These are phyloP conservation scores for Sphaerobolus stellatus DNA, from an alignment of 1,284 basidiomycete genomes.

Conservation along the genomic window DNA sequence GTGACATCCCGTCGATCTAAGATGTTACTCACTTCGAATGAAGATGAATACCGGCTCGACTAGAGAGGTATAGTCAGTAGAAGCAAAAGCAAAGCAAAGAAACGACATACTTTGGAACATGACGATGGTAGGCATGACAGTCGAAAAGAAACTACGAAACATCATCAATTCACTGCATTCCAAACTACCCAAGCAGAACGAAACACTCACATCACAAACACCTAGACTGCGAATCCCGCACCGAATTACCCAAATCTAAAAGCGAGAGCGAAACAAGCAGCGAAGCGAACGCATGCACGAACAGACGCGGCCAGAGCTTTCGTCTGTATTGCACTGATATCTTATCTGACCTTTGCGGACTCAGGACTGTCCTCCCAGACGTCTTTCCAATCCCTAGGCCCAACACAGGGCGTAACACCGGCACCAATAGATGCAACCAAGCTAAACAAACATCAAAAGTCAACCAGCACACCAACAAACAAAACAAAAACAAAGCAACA, in stretches of 20 bases:
- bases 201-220: conserved; percentile 67
- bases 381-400: conserved; percentile 75
- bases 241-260: conserved; percentile 68
- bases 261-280: conserved; percentile 83
- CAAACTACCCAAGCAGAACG: conserved; percentile 73
- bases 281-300: conserved; percentile 75
- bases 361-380: conserved; percentile 58
- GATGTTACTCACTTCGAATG: conserved; percentile 55
- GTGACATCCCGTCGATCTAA: not conserved
- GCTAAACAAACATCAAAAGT: not conserved
- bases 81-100: no score
- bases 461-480: not conserved
- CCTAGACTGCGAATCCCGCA: conserved; percentile 78
- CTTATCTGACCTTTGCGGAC: conserved; percentile 28
- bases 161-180: no score
- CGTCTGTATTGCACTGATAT: conserved; percentile 37
- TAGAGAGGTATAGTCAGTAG: conserved; percentile 42
- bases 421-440: conserved; percentile 68
- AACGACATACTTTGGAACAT: conserved; percentile 7
- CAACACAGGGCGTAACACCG: conserved; percentile 61
- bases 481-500: not conserved
- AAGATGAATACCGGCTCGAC: conserved; percentile 87
- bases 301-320: conserved; percentile 72
- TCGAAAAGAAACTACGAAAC: conserved; percentile 59
- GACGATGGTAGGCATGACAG: conserved; percentile 58